Percentiles rank a stretch among this genome's conserved stretches.
Conservation (phyloP, 2,329 filamentous ascomycete genomes). For the Phialophora verrucosa region DNA sequence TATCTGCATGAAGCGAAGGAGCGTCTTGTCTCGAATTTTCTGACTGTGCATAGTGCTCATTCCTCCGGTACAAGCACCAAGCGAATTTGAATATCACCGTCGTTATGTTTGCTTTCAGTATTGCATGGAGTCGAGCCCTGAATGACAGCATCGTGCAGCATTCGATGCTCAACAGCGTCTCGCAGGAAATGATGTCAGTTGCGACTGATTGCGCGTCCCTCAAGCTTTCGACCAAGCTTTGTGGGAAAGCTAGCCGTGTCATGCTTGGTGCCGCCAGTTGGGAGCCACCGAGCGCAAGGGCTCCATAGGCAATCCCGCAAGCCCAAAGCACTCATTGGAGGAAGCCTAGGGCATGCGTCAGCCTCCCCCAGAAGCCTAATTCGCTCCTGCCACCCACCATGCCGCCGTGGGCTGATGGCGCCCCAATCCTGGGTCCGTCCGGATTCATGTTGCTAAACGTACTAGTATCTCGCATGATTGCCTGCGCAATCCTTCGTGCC, state of each 20-base stretch:
- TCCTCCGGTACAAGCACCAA: background rate
- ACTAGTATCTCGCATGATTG: background rate
- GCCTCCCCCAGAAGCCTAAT: background rate
- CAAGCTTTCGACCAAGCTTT: slow-evolving; percentile 19
- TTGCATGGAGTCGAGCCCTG: background rate
- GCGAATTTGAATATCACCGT: background rate
- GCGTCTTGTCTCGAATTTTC: slow-evolving; percentile 21
- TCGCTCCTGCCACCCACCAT: slow-evolving; percentile 1
- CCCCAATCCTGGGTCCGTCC: slow-evolving; percentile 2
- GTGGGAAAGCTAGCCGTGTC: background rate
- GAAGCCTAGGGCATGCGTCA: slow-evolving; percentile 2
- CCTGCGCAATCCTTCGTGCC: slow-evolving; percentile 4
- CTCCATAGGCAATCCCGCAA: slow-evolving; percentile 7
- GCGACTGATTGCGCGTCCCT: slow-evolving; percentile 9
- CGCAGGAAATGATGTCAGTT: slow-evolving; percentile 11
- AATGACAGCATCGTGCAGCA: background rate
- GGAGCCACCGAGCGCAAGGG: background rate
- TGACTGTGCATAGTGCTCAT: slow-evolving; percentile 9
- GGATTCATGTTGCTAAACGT: slow-evolving; percentile 5
- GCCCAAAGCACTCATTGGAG: slow-evolving; percentile 15
- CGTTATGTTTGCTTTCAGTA: background rate
- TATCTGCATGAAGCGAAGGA: slow-evolving; percentile 25
- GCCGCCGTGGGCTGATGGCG: background rate
- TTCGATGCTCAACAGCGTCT: slow-evolving; percentile 3
- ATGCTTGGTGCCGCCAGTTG: background rate